Base-by-base conservation (phyloP, 2,329 filamentous ascomycete genomes). In the Beauveria rudraprayagi region DNA sequence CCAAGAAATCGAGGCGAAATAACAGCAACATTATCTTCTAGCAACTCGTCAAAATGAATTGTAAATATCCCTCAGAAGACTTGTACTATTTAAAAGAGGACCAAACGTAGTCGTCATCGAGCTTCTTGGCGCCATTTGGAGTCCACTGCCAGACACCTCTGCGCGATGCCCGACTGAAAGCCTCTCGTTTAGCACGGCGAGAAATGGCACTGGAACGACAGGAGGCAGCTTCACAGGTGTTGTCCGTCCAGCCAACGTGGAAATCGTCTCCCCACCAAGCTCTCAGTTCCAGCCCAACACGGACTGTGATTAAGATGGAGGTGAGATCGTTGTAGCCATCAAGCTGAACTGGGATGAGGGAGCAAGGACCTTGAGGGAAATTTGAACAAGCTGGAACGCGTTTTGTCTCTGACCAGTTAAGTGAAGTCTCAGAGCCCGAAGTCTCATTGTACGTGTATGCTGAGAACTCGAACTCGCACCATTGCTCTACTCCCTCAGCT, bases 211-310 rank as follows among this genome's bases (percentile, higher is more conserved):
- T 65, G 5, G 66, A 66, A 44, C 75, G 75, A 55, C 75, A 77
- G 47, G 64, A 65, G 7, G 71, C 70, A 48, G 75, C 74, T 26
- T 72, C 68, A 62, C 75, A 77, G 51, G 68, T 72, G 61, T 76
- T 77, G 64, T 77, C 73, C 19, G 66, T 75, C 75, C 75, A 77
- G 51, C 75, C 74, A 48, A 76, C 66, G 22, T 68, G 68, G 62
- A 77, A 69, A 61, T 77, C 75, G 57, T 77, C 75, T 28, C 69
- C 73, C 75, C 75, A 77, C 75, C 75, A 77, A 34, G 72, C 67
- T 60, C 73, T 71, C 28, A 75, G 66, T 30, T 76, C 68, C 26
- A 70, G 64, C 43, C 73, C 73, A 46, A 77, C 74, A 22, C 69
- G 74, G 17, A 76, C 64, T 3, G 68, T 72, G 46, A 77, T 71